Conservation (phyloP, 2,329 filamentous ascomycete species). For the Fusarium staphyleae region DNA sequence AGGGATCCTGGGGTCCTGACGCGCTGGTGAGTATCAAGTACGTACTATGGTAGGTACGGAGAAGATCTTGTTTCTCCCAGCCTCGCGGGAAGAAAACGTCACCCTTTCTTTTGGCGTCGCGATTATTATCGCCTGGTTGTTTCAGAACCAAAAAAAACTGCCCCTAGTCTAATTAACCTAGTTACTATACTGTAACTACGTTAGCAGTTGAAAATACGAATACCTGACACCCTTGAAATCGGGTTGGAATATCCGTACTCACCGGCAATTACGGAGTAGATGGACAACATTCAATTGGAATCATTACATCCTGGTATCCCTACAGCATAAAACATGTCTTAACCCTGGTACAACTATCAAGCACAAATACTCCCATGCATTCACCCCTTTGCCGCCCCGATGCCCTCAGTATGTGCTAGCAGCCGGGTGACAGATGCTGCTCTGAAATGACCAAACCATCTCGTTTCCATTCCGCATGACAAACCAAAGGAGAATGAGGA, state of each 20-base stretch:
- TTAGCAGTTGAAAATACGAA: no score
- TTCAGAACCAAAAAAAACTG: not conserved
- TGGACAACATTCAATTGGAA: no score
- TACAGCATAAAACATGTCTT: not conserved
- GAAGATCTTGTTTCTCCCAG: slow-evolving; percentile 17
- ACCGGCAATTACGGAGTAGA: no score
- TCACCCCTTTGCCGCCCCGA: not conserved
- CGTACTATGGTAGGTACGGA: no score
- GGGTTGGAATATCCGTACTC: no score
- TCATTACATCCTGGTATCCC: no score
- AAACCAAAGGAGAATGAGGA: not conserved
- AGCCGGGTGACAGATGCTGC: not conserved
- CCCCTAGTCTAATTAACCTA: no score
- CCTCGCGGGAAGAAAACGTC: slow-evolving; percentile 33
- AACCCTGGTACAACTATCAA: not conserved
- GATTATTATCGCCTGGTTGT: slow-evolving; percentile 19
- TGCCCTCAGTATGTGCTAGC: not conserved
- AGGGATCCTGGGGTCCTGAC: slow-evolving; percentile 28
- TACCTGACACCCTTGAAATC: not conserved
- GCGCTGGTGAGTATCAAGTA: slow-evolving; percentile 21
- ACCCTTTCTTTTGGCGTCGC: slow-evolving; percentile 7
- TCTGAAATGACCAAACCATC: not conserved
- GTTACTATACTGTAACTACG: no score
- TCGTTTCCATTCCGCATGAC: slow-evolving; percentile 1
- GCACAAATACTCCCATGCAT: slow-evolving; percentile 8